Evolutionary conservation across 208 protist species (phyloP).

Genomic region (Crithidia expoeki): DNA sequence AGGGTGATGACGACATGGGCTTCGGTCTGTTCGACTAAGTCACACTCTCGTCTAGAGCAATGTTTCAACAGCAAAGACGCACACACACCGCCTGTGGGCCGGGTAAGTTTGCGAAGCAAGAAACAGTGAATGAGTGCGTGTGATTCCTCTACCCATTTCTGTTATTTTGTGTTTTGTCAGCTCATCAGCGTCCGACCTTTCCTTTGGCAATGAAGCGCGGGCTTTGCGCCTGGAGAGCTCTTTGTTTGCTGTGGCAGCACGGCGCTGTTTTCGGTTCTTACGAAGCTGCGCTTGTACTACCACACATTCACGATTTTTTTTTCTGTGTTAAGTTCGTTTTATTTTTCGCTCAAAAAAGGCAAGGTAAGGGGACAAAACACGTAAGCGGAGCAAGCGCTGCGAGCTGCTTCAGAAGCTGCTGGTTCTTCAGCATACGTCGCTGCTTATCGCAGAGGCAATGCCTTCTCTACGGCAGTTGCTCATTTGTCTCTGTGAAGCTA

Average conservation of each 20-base stretch:
- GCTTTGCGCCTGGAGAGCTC: not conserved
- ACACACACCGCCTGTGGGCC: not conserved
- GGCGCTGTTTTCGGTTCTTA: not conserved
- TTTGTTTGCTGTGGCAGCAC: not conserved
- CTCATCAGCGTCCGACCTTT: not conserved
- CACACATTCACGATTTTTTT: conserved; percentile 3
- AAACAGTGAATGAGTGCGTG: not conserved
- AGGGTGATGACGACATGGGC: conserved; percentile 91
- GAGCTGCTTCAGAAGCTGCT: too few relatives aligned
- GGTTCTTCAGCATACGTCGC: too few relatives aligned
- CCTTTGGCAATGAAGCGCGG: not conserved
- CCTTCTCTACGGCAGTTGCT: too few relatives aligned
- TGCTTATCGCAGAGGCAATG: too few relatives aligned
- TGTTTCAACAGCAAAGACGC: not conserved
- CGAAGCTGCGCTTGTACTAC: too few relatives aligned
- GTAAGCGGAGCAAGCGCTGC: not conserved
- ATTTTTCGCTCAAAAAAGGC: conserved; percentile 11
- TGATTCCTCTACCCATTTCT: too few relatives aligned
- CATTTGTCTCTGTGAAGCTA: too few relatives aligned
- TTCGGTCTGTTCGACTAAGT: conserved; percentile 91
- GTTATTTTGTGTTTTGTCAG: too few relatives aligned
- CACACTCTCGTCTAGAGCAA: not conserved
- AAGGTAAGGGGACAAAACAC: conserved; percentile 4
- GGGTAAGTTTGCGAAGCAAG: not conserved
- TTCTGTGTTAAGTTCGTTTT: not conserved